Percentiles rank a stretch among this genome's conserved stretches.
Evolutionary conservation across 2,329 filamentous ascomycete genomes (phyloP).

Genomic region (Xylariaceae sp.): DNA sequence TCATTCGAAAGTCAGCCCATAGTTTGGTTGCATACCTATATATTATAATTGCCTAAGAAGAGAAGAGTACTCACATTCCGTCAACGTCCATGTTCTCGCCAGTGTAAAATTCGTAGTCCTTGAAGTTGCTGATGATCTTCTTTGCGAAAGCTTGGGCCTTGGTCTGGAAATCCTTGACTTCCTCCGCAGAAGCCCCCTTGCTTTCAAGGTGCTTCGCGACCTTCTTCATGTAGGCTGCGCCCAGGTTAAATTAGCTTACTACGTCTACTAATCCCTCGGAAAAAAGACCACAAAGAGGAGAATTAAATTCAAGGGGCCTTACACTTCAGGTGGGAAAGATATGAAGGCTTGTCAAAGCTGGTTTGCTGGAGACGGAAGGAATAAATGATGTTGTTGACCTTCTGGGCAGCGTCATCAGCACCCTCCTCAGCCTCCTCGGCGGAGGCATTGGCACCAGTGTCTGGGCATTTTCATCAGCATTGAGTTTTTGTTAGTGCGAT

Average conservation of each 20-base stretch:
- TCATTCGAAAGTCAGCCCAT: constrained; percentile 17
- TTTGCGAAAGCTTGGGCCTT: constrained; percentile 76
- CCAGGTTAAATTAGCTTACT: constrained; percentile 2
- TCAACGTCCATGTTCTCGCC: constrained; percentile 92
- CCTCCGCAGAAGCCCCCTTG: constrained; percentile 62
- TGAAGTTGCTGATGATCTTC: constrained; percentile 80
- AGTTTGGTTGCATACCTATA: not conserved
- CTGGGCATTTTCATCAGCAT: constrained; percentile 43
- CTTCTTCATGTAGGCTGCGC: constrained; percentile 84
- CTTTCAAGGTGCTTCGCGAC: constrained; percentile 73
- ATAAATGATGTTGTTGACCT: constrained; percentile 91
- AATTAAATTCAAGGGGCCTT: constrained; percentile 34
- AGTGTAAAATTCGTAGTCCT: constrained; percentile 94
- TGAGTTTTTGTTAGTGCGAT: not conserved
- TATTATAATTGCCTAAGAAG: not conserved
- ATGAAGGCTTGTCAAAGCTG: constrained; percentile 84
- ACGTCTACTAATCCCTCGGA: not conserved
- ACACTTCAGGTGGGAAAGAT: constrained; percentile 85
- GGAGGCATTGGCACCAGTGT: constrained; percentile 94
- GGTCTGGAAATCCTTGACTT: constrained; percentile 78
- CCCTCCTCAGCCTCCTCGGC: constrained; percentile 84
- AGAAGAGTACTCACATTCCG: constrained; percentile 72
- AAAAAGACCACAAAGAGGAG: too few relatives aligned
- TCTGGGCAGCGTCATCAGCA: constrained; percentile 68
- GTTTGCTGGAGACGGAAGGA: constrained; percentile 86